Evolutionary conservation across 345 rosid species (phyloP).

Genomic region (Salix koriyanagi): DNA sequence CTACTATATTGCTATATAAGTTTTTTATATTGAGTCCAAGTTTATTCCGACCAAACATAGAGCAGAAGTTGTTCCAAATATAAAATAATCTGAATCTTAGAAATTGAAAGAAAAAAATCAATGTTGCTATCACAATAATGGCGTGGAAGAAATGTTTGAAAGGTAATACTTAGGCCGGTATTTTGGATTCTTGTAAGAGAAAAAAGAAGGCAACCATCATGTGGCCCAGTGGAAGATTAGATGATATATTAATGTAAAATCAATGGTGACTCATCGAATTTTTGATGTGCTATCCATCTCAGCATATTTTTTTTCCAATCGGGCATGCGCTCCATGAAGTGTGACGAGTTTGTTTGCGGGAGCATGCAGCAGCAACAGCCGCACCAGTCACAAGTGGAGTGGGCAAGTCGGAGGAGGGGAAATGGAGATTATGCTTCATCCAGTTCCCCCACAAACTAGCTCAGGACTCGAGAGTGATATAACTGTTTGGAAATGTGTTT

Average conservation of each 20-base stretch:
- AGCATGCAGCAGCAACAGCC: neutral
- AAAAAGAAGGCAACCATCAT: neutral
- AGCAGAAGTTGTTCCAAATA: too few species aligned
- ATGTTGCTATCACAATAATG: neutral
- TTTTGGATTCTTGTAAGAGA: neutral
- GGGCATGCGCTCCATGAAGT: neutral
- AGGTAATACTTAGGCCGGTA: neutral
- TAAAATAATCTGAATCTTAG: too few species aligned
- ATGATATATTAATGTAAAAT: neutral
- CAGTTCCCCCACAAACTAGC: neutral
- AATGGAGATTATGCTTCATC: neutral
- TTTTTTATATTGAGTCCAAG: too few species aligned
- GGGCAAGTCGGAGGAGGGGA: neutral
- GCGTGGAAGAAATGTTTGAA: neutral
- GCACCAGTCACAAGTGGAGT: neutral
- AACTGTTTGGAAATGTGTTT: rapidly evolving
- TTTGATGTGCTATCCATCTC: neutral
- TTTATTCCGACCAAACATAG: too few species aligned
- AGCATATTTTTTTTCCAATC: neutral
- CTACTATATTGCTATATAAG: too few species aligned
- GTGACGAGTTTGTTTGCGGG: neutral
- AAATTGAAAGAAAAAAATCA: neutral
- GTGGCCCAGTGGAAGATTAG: neutral
- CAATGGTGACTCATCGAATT: neutral
- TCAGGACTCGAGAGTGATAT: neutral